Conservation (phyloP, 768 basidiomycete genomes). For the Strobilomyces echinocephalus region DNA sequence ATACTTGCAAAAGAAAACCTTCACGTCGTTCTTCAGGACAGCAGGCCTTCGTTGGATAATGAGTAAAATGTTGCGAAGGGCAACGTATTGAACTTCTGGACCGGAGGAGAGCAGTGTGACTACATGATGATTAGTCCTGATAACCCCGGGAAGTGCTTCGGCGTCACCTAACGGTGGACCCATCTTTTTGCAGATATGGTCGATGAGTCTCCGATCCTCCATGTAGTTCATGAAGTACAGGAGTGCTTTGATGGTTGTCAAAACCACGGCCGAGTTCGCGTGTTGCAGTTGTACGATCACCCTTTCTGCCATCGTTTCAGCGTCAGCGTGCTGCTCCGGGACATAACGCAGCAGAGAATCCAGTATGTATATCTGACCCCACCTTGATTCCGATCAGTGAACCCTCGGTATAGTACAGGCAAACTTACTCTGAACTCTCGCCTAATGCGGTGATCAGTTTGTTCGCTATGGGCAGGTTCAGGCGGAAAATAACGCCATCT, state of each 20-base stretch:
- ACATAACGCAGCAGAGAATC: constrained; percentile 92
- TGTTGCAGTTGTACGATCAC: constrained; percentile 92
- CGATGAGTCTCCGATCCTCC: constrained; percentile 80
- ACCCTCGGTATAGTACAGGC: neutral
- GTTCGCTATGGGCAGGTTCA: constrained; percentile 83
- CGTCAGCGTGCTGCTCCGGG: constrained; percentile 83
- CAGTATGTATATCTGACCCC: constrained; percentile 98
- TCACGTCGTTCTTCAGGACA: constrained; percentile 94
- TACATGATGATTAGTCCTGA: constrained; percentile 29
- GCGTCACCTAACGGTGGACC: constrained; percentile 85
- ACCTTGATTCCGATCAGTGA: constrained; percentile 47
- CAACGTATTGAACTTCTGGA: constrained; percentile 98
- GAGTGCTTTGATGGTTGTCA: constrained; percentile 95
- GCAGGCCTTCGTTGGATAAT: constrained; percentile 93
- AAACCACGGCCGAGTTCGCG: constrained; percentile 98
- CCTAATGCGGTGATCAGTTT: constrained; percentile 86
- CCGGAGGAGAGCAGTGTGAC: constrained; percentile 95
- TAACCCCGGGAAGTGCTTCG: neutral
- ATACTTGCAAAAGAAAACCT: constrained; percentile 99
- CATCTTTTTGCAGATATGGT: constrained; percentile 95
- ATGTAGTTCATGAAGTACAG: constrained; percentile 99
- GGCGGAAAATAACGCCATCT: constrained; percentile 87
- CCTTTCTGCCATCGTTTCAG: constrained; percentile 92
- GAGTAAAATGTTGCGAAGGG: constrained; percentile 90
- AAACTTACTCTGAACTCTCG: constrained; percentile 93